A percentile compares a stretch with the other conserved stretches of the same genome.
Evolutionary conservation across 768 basidiomycete species (phyloP).

Genomic region (Agaricus subrufescens): DNA sequence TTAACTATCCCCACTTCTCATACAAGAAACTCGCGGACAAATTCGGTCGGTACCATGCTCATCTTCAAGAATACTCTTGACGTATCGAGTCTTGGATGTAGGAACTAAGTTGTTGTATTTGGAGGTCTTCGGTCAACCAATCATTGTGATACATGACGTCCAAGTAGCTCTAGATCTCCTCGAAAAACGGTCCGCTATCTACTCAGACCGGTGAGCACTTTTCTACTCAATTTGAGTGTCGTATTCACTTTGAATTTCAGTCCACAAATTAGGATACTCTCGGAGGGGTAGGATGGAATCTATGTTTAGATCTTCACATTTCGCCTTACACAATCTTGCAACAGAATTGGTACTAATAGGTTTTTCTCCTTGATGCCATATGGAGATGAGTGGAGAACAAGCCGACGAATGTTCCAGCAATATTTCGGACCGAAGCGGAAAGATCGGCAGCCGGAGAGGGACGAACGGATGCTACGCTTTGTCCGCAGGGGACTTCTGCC

Average conservation of each 20-base stretch:
- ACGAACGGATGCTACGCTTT: neutral
- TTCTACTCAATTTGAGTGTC: too few species aligned
- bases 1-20: too few species aligned
- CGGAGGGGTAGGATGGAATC: neutral
- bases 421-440: conserved; percentile 14
- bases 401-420: conserved; percentile 22
- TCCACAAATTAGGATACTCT: neutral
- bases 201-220: conserved; percentile 2
- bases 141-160: conserved; percentile 34
- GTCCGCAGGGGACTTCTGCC: neutral
- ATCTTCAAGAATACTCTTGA: neutral
- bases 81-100: neutral
- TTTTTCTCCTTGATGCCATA: conserved; percentile 17
- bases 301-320: neutral
- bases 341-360: neutral
- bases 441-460: neutral
- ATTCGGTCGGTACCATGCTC: too few species aligned
- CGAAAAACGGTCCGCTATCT: conserved; percentile 40
- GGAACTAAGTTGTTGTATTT: conserved; percentile 44
- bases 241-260: neutral
- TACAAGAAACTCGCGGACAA: too few species aligned
- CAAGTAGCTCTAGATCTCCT: conserved; percentile 46
- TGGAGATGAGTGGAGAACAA: conserved; percentile 17
- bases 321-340: neutral
- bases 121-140: conserved; percentile 42